phyloP scores from a whole-genome alignment of 2,329 filamentous ascomycete species.

The Claviceps arundinis region DNA sequence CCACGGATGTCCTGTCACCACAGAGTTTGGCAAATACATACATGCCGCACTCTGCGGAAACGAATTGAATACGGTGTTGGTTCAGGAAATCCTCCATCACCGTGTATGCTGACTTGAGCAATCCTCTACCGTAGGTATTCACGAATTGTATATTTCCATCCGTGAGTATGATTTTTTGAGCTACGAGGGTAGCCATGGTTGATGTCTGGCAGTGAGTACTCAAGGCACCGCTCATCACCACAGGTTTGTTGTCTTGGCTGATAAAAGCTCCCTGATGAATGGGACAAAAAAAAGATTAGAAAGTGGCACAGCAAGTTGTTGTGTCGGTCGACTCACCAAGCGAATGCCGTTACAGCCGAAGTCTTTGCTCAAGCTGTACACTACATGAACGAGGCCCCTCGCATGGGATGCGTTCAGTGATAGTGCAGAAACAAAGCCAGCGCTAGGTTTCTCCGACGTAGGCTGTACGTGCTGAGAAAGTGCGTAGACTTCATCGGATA shows the following conservation, averaged over 20 bases:
- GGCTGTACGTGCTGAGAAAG: neutral
- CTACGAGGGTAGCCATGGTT: neutral
- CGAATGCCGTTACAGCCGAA: neutral
- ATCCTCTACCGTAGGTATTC: neutral
- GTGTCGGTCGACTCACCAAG: neutral
- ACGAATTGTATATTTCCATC: neutral
- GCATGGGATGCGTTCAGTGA: neutral
- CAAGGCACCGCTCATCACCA: neutral
- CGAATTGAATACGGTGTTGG: neutral
- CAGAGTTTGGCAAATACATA: neutral
- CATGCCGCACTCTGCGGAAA: neutral
- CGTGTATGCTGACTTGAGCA: neutral
- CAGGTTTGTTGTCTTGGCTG: neutral
- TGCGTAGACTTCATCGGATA: neutral
- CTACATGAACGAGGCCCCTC: neutral
- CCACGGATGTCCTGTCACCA: no score
- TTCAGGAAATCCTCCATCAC: neutral
- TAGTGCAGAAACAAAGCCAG: neutral
- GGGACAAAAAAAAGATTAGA: no score
- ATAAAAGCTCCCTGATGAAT: neutral
- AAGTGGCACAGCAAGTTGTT: neutral
- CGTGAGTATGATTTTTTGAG: neutral
- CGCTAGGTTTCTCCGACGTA: neutral
- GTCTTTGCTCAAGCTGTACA: neutral
- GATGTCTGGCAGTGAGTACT: neutral